Evolutionary conservation across 176 grass and related monocot genomes (phyloP).

Genomic region (Cocos nucifera): DNA sequence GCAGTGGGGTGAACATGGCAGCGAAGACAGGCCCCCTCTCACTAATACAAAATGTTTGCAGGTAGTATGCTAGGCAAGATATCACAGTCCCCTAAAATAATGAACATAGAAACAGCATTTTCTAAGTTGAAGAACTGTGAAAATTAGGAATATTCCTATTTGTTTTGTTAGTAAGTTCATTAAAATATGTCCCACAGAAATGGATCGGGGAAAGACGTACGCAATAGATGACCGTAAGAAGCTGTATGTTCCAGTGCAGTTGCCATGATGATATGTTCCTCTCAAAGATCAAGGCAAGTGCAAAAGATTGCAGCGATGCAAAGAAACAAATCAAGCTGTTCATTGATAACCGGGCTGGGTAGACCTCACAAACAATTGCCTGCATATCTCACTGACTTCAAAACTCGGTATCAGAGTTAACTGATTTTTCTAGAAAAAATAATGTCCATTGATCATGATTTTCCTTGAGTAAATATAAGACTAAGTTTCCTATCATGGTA

Average conservation of each 20-base stretch:
- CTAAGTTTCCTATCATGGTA: too few species aligned
- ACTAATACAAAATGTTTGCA: constrained; percentile 16
- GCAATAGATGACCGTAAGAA: constrained; percentile 16
- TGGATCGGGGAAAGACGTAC: background rate
- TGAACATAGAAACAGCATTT: too few species aligned
- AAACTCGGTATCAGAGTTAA: too few species aligned
- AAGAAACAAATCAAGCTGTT: constrained; percentile 22
- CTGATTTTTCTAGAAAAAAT: too few species aligned
- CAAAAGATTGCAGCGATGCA: constrained; percentile 14
- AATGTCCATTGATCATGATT: too few species aligned
- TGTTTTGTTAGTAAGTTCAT: too few species aligned
- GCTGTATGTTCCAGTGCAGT: constrained; percentile 20
- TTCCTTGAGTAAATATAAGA: too few species aligned
- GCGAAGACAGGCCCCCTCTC: constrained; percentile 19
- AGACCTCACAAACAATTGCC: constrained; percentile 9
- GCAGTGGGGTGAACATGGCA: constrained; percentile 16
- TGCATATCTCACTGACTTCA: background rate
- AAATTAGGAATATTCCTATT: too few species aligned
- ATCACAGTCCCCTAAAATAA: constrained; percentile 10
- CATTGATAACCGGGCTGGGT: constrained; percentile 16
- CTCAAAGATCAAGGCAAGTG: constrained; percentile 18
- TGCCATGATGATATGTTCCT: constrained; percentile 13
- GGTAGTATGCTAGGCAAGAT: constrained; percentile 14
- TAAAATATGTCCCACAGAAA: background rate
- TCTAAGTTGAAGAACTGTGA: too few species aligned